Conservation (phyloP, 345 rosid genomes). For the Anacardium occidentale region DNA sequence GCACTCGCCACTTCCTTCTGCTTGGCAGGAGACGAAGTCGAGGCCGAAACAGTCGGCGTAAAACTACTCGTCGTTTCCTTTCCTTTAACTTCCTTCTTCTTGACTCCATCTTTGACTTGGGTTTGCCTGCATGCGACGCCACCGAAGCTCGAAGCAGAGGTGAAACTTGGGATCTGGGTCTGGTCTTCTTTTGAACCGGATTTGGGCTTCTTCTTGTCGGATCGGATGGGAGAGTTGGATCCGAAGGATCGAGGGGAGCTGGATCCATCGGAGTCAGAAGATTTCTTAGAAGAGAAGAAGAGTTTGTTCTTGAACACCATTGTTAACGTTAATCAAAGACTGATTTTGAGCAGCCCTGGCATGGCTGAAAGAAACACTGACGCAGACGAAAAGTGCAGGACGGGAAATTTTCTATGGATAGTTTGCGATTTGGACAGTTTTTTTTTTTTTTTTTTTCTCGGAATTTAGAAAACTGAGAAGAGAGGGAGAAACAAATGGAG, state of each 20-base stretch:
- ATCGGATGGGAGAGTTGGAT: slow-evolving; percentile 86
- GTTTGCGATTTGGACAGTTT: not conserved
- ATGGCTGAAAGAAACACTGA: slow-evolving; percentile 19
- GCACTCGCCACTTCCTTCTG: slow-evolving; percentile 45
- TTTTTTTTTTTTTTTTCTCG: not conserved
- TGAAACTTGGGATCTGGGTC: slow-evolving; percentile 26
- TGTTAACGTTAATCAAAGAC: not conserved
- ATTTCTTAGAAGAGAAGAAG: slow-evolving; percentile 89
- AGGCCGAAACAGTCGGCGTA: slow-evolving; percentile 19
- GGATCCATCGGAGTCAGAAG: slow-evolving; percentile 85
- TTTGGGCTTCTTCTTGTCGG: slow-evolving; percentile 81
- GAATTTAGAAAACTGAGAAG: not conserved
- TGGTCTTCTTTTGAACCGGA: slow-evolving; percentile 54
- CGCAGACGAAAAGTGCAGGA: not conserved
- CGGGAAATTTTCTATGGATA: not conserved
- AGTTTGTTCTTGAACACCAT: slow-evolving; percentile 98
- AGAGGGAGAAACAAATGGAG: not conserved
- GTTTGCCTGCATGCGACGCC: slow-evolving; percentile 45
- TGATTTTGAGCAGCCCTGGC: not conserved
- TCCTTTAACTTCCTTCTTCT: slow-evolving; percentile 58
- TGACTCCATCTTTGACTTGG: slow-evolving; percentile 55
- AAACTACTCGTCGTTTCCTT: slow-evolving; percentile 32
- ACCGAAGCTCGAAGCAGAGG: slow-evolving; percentile 20
- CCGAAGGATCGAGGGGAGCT: slow-evolving; percentile 85
- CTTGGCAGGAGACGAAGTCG: slow-evolving; percentile 29